Evolutionary conservation across 352 stramenopile genomes (phyloP).

Genomic region (Phytophthora ohioensis): DNA sequence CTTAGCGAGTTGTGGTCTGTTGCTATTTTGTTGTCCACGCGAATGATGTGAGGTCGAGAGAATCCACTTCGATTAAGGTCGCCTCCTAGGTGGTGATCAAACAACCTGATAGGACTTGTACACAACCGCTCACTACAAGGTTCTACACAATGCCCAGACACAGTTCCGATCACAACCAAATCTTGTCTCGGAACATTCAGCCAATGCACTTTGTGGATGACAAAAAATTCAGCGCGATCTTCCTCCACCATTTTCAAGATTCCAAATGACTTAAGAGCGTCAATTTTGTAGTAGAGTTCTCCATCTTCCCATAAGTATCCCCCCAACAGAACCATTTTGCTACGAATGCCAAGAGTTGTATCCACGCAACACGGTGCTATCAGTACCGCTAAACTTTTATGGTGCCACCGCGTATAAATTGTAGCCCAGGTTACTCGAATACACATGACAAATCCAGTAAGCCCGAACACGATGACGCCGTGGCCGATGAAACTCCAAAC

Average conservation of each 20-base stretch:
- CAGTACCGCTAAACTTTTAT: constrained; percentile 14
- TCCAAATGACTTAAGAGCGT: constrained; percentile 31
- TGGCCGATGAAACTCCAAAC: constrained; percentile 38
- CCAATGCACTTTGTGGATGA: constrained; percentile 32
- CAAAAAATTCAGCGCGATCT: constrained; percentile 23
- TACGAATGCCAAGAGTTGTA: constrained; percentile 22
- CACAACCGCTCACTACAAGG: constrained; percentile 18
- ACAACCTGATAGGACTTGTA: constrained; percentile 13
- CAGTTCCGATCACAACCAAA: constrained; percentile 27
- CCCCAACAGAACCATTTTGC: constrained; percentile 24
- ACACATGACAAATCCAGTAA: constrained; percentile 18
- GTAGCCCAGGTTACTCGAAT: constrained; percentile 13
- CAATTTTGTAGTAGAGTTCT: constrained; percentile 30
- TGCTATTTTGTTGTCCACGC: constrained; percentile 14
- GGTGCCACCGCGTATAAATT: constrained; percentile 9
- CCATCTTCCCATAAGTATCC: constrained; percentile 28
- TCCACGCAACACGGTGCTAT: constrained; percentile 34
- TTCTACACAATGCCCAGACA: constrained; percentile 21
- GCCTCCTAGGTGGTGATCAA: constrained; percentile 20
- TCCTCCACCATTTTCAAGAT: constrained; percentile 26
- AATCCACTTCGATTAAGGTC: neutral
- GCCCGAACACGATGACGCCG: constrained; percentile 21
- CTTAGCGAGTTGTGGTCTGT: neutral
- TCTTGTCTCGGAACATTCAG: constrained; percentile 17
- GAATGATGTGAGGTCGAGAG: neutral